A percentile compares a stretch with the other conserved stretches of the same genome.
phyloP scores from a whole-genome alignment of 1,284 basidiomycete genomes.

The Apiotrichum sp. region DNA sequence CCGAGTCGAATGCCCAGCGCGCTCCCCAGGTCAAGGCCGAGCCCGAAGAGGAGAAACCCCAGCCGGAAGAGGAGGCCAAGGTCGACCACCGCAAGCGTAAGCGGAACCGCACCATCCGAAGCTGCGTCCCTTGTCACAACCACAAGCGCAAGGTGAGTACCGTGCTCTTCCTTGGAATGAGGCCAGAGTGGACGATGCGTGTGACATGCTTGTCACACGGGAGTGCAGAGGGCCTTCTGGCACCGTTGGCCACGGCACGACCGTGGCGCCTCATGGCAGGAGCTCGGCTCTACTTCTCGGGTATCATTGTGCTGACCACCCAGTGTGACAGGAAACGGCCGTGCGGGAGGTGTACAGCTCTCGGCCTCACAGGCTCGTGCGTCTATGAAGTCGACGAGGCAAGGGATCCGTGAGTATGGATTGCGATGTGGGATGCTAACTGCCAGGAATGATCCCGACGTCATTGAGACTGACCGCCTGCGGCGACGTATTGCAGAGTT shows the following conservation, averaged over 20 bases:
- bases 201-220: too few relatives aligned
- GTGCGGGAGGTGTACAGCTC: constrained; percentile 77
- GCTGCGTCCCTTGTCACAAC: constrained; percentile 83
- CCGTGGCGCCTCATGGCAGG: too few relatives aligned
- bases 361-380: constrained; percentile 68
- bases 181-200: too few relatives aligned
- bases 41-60: constrained; percentile 2
- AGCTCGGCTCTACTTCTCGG: too few relatives aligned
- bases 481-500: constrained; percentile 80
- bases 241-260: too few relatives aligned
- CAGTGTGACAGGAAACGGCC: constrained; percentile 53
- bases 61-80: constrained; percentile 32
- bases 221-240: too few relatives aligned
- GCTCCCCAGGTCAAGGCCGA: background rate
- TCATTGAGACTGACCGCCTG: constrained; percentile 73
- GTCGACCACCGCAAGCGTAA: constrained; percentile 57
- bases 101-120: constrained; percentile 80
- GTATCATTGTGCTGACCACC: background rate
- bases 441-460: constrained; percentile 68
- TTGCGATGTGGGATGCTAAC: background rate
- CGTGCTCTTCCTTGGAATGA: background rate
- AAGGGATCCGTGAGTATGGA: constrained; percentile 58
- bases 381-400: constrained; percentile 89
- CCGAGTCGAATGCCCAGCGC: background rate
- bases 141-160: constrained; percentile 75